Evolutionary conservation across 768 basidiomycete species (phyloP), one percentile per base, ranked within the genome.

Genomic region (Russula olivacea): DNA sequence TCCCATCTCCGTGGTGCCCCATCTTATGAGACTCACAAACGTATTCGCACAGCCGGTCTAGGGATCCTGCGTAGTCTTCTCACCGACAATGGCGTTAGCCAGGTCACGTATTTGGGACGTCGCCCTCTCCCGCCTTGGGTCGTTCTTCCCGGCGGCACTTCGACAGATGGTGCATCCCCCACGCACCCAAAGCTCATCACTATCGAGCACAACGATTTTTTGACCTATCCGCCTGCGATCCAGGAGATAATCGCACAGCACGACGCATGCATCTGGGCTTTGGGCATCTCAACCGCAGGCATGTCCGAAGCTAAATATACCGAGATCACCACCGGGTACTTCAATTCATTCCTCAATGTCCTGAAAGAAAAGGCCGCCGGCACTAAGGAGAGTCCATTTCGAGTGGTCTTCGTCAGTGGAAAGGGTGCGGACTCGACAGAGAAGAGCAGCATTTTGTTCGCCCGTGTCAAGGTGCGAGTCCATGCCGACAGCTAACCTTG

Each of bases 181-280:
- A 48, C 65, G 9, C 64, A 68, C 32, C 60, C 68, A 1, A 71
- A 70, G 51, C 67, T 68, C n/a, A 56, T 28, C 15, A 63, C 69
- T 2, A 34, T 71, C 34, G 63, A 66, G 8, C 68, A 68, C 34
- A 34, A 56, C 4, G 59, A 70, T 53, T 72, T 70, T 58, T 40
- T 58, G 8, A 9, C 32, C 3, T 71, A 68, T 55, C 66, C 71
- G 6, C 25, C 64, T 3, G 38, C 40, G 8, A 47, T 72, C 9
- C 60, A 60, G 41, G 48, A 48, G 11, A 59, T 30, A n/a, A 55
- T 72, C n/a, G 63, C 59, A 25, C 64, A 53, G 15, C 71, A 70
- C 14, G 68, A 71, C 23, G 68, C 69, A n/a, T 69, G 69, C 49
- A 66, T 72, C 7, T 72, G 71, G 69, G 71, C 71, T 34, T 64